These are phyloP conservation scores for Cryptosporidium baileyi DNA, from an alignment of 169 alveolate species.

Conservation along the genomic window DNA sequence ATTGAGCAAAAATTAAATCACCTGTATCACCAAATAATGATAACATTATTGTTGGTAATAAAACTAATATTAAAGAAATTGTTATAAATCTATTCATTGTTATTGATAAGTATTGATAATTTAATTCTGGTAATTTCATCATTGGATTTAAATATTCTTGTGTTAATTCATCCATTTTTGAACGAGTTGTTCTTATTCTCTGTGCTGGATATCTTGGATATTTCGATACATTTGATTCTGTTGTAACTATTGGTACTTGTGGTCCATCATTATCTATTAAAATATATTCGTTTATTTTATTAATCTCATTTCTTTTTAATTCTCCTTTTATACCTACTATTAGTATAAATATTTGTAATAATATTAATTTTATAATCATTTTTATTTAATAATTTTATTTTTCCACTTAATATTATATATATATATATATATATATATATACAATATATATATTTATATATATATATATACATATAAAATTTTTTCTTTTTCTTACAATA, in stretches of 20 bases:
- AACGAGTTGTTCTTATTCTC: conserved; percentile 24
- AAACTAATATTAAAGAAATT: neutral
- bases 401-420: neutral
- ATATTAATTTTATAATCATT: neutral
- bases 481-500: neutral
- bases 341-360: neutral
- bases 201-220: conserved; percentile 67
- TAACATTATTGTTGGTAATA: conserved; percentile 1
- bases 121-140: conserved; percentile 60
- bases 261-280: conserved; percentile 22
- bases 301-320: neutral
- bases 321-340: conserved; percentile 1
- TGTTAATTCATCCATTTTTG: conserved; percentile 28
- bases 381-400: neutral
- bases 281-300: neutral
- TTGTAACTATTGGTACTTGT: conserved; percentile 35
- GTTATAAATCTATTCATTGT: conserved; percentile 59
- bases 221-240: neutral
- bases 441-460: conserved; percentile 3
- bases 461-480: conserved; percentile 42
- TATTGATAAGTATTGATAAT: conserved; percentile 52
- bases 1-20: conserved; percentile 60
- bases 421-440: neutral
- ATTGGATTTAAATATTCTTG: conserved; percentile 28
- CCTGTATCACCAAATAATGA: conserved; percentile 67